phyloP scores from a whole-genome alignment of 2,329 filamentous ascomycete genomes.

The Exophiala phaeomuriformis region DNA sequence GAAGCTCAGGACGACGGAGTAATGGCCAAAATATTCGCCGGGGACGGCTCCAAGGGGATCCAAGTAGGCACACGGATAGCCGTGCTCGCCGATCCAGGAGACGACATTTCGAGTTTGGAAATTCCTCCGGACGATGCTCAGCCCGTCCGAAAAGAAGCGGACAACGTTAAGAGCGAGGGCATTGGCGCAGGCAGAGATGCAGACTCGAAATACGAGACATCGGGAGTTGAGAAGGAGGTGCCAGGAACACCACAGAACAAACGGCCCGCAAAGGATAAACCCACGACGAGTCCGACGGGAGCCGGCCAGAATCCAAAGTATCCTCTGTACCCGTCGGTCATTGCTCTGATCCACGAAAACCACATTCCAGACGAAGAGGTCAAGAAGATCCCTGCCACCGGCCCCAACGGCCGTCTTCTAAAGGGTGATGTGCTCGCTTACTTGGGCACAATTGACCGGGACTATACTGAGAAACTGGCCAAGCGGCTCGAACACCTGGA shows the following conservation, averaged over 20 bases:
- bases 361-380: constrained; percentile 68
- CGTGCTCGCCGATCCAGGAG: constrained; percentile 71
- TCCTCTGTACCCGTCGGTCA: constrained; percentile 65
- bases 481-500: constrained; percentile 64
- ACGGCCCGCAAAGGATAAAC: constrained; percentile 20
- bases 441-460: constrained; percentile 66
- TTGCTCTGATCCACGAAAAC: constrained; percentile 70
- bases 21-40: constrained; percentile 68
- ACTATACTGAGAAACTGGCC: constrained; percentile 64
- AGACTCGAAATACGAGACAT: constrained; percentile 17
- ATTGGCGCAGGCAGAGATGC: not conserved
- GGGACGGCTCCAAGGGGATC: constrained; percentile 66
- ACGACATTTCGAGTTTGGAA: constrained; percentile 67
- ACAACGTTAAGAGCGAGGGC: constrained; percentile 19
- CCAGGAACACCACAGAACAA: constrained; percentile 21
- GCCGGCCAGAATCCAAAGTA: constrained; percentile 39
- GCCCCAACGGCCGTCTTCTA: constrained; percentile 77
- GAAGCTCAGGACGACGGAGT: constrained; percentile 86
- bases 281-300: constrained; percentile 21
- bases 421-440: constrained; percentile 95
- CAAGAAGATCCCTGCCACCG: constrained; percentile 75
- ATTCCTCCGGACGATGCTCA: constrained; percentile 60
- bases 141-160: constrained; percentile 21
- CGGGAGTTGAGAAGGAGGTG: constrained; percentile 27
- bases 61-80: constrained; percentile 75